phyloP scores from a whole-genome alignment of 306 rosid genomes.

The Cucurbita ficifolia region DNA sequence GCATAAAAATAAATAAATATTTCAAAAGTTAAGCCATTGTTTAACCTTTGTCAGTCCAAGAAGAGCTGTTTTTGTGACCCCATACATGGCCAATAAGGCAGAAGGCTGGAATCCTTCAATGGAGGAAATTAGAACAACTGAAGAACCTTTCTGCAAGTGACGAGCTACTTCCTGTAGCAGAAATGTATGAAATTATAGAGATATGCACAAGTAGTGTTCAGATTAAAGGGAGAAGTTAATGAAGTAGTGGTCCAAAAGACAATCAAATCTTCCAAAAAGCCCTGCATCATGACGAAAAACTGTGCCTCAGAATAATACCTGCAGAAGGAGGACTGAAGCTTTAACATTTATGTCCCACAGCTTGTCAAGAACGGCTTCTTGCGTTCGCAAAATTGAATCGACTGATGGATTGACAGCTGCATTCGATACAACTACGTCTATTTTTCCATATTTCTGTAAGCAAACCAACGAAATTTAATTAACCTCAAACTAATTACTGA shows the following conservation, averaged over 20 bases:
- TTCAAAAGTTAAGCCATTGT: not conserved
- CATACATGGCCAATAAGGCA: conserved; percentile 82
- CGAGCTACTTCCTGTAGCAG: conserved; percentile 57
- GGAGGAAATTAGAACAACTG: conserved; percentile 77
- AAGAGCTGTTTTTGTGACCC: conserved; percentile 95
- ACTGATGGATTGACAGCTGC: conserved; percentile 90
- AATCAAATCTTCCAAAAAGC: not conserved
- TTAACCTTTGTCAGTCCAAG: conserved; percentile 78
- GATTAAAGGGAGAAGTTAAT: not conserved
- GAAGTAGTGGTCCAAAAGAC: not conserved
- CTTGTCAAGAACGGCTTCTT: conserved; percentile 75
- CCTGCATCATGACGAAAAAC: not conserved
- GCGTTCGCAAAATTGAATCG: conserved; percentile 43
- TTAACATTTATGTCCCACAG: conserved; percentile 95
- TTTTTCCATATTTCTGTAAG: conserved; percentile 72
- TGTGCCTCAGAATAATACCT: conserved; percentile 30
- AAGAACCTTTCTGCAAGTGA: conserved; percentile 61
- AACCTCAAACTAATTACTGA: not conserved
- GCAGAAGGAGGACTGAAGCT: conserved; percentile 69
- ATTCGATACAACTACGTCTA: conserved; percentile 82
- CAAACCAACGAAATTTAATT: conserved; percentile 13
- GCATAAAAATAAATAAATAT: not conserved
- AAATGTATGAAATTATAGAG: conserved; percentile 1
- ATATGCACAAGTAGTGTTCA: not conserved
- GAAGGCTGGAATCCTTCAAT: conserved; percentile 64